These are phyloP conservation scores for Podila clonocystis DNA, from an alignment of 192 early-diverging fungal genomes.

Conservation along the genomic window DNA sequence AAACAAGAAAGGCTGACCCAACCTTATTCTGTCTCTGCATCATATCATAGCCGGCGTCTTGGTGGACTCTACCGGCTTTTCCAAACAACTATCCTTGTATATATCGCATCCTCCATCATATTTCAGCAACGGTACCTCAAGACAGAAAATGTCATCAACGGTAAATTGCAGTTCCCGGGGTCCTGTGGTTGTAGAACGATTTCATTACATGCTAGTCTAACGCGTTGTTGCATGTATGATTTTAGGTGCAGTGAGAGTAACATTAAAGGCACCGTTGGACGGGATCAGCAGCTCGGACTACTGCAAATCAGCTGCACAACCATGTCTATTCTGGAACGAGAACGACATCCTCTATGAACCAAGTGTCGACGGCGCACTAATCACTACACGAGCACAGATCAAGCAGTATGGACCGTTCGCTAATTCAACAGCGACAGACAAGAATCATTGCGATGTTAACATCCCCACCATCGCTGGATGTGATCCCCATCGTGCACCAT, in stretches of 20 bases:
- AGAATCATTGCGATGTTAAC: slow-evolving; percentile 18
- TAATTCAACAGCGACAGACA: background rate
- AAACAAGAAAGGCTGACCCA: background rate
- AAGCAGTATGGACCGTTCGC: slow-evolving; percentile 28
- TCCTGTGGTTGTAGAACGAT: background rate
- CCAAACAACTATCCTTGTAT: slow-evolving; percentile 32
- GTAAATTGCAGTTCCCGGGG: slow-evolving; percentile 2
- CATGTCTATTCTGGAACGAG: slow-evolving; percentile 41
- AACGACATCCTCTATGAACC: slow-evolving; percentile 44
- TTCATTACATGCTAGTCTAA: too few relatives aligned
- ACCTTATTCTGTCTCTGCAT: background rate
- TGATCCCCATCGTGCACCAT: slow-evolving; percentile 12
- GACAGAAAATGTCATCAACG: slow-evolving; percentile 42
- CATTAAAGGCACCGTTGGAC: slow-evolving; percentile 33
- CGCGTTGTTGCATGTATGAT: too few relatives aligned
- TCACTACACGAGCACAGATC: slow-evolving; percentile 46
- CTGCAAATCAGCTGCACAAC: slow-evolving; percentile 5
- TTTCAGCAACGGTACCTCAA: slow-evolving; percentile 48
- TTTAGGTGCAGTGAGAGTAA: slow-evolving; percentile 41
- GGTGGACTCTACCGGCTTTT: slow-evolving; percentile 38
- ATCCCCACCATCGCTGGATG: slow-evolving; percentile 25
- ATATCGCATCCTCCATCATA: slow-evolving; percentile 39
- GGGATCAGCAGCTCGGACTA: slow-evolving; percentile 22
- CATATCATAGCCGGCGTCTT: slow-evolving; percentile 22
- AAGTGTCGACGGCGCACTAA: slow-evolving; percentile 36